These are phyloP conservation scores for Hevea brasiliensis DNA, from an alignment of 345 rosid species.

Conservation along the genomic window DNA sequence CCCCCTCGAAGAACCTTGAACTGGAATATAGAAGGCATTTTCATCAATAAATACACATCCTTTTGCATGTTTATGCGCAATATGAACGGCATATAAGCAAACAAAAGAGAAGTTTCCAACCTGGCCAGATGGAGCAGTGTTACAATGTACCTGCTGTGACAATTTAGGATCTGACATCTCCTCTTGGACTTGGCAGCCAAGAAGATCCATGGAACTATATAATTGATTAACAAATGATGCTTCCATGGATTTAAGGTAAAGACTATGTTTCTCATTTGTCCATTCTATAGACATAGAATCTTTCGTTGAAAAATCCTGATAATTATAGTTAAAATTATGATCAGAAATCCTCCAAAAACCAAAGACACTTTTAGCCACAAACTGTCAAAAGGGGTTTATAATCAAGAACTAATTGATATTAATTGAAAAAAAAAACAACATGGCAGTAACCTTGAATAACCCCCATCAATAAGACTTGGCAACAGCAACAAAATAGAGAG, in stretches of 20 bases:
- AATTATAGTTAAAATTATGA: conserved; percentile 5
- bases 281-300: conserved; percentile 51
- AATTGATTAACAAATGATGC: conserved; percentile 79
- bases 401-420: background rate
- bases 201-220: conserved; percentile 48
- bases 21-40: conserved; percentile 29
- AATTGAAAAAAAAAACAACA: background rate
- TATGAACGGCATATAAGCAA: background rate
- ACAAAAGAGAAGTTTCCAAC: conserved; percentile 33
- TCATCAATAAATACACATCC: conserved; percentile 8
- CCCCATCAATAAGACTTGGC: too few species aligned
- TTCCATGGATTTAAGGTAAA: conserved; percentile 89
- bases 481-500: too few species aligned
- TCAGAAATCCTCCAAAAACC: conserved; percentile 12
- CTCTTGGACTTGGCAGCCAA: conserved; percentile 37
- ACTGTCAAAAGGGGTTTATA: background rate
- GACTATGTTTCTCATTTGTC: conserved; percentile 91
- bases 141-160: conserved; percentile 26
- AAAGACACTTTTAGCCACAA: background rate
- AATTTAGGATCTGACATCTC: conserved; percentile 28
- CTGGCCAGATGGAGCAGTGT: conserved; percentile 52
- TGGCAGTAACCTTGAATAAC: too few species aligned
- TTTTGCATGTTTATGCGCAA: background rate
- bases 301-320: conserved; percentile 42
- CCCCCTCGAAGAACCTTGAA: conserved; percentile 75